Evolutionary conservation across 306 rosid genomes (phyloP).

Genomic region (Prunus armeniaca): DNA sequence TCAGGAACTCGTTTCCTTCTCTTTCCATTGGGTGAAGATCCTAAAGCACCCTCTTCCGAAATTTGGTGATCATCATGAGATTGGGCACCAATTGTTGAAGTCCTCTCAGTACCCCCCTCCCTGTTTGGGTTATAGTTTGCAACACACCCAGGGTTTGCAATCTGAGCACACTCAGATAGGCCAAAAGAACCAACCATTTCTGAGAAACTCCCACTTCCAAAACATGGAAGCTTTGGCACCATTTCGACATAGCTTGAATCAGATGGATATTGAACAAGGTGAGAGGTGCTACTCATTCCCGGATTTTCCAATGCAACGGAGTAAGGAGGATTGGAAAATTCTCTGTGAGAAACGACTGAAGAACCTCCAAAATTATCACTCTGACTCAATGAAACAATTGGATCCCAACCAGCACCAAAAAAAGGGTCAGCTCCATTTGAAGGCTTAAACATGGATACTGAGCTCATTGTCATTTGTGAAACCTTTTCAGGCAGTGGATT

Average conservation of each 20-base stretch:
- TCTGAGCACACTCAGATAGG: conserved; percentile 50
- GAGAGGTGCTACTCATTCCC: conserved; percentile 59
- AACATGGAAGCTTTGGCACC: conserved; percentile 63
- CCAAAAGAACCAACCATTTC: conserved; percentile 66
- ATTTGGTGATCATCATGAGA: conserved; percentile 48
- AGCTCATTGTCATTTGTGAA: conserved; percentile 56
- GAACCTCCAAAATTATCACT: conserved; percentile 73
- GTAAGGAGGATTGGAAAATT: conserved; percentile 55
- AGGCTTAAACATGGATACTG: conserved; percentile 54
- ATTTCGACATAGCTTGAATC: conserved; percentile 65
- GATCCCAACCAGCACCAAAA: conserved; percentile 85
- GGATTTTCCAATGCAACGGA: conserved; percentile 58
- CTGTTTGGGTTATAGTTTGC: conserved; percentile 47
- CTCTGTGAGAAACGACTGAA: conserved; percentile 61
- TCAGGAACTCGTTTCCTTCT: conserved; percentile 68
- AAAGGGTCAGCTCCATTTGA: conserved; percentile 57
- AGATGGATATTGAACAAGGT: conserved; percentile 68
- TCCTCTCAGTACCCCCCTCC: conserved; percentile 43
- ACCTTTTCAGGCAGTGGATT: conserved; percentile 39
- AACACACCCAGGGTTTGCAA: conserved; percentile 47
- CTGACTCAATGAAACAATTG: conserved; percentile 70
- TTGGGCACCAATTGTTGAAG: conserved; percentile 42
- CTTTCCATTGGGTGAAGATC: conserved; percentile 59
- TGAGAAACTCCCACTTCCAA: conserved; percentile 72
- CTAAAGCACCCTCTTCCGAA: conserved; percentile 50